These are phyloP conservation scores for Hanseniaspora meyeri DNA, from an alignment of 805 yeast genomes.

Conservation along the genomic window DNA sequence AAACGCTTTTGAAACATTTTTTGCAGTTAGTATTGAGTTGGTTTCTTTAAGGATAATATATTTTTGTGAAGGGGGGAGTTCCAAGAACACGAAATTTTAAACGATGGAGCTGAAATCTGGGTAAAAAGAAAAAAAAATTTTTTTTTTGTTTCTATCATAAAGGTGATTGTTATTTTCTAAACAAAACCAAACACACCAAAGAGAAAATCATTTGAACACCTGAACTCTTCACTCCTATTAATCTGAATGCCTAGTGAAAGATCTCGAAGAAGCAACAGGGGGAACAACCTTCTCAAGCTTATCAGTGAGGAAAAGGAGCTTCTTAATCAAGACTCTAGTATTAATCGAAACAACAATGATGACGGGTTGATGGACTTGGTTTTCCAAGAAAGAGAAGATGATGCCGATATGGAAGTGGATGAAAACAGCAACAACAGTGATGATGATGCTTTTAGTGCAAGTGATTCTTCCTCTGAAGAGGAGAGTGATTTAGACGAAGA, in stretches of 20 bases:
- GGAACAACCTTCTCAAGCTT: constrained; percentile 63
- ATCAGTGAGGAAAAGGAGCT: constrained; percentile 48
- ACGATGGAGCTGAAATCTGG: too few species aligned
- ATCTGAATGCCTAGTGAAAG: constrained; percentile 27
- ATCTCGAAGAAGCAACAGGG: constrained; percentile 76
- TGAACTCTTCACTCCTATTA: too few species aligned
- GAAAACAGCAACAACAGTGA: constrained; percentile 23
- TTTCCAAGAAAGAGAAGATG: constrained; percentile 39
- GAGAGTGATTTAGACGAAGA: constrained; percentile 18
- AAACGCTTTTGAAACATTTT: neutral
- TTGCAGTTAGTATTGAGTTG: neutral
- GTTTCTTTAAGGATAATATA: too few species aligned
- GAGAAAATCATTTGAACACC: too few species aligned
- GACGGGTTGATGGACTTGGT: constrained; percentile 63
- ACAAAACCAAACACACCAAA: neutral
- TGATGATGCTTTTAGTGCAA: constrained; percentile 25
- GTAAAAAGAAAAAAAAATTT: neutral
- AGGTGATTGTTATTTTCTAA: too few species aligned
- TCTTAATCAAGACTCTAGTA: neutral
- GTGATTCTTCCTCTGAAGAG: constrained; percentile 18
- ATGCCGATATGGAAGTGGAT: constrained; percentile 39
- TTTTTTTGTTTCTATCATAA: neutral
- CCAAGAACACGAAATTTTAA: neutral
- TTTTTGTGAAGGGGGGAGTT: too few species aligned
- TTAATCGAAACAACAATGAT: constrained; percentile 37